Conservation (phyloP, 495 filamentous ascomycete genomes). For the Podospora comata region DNA sequence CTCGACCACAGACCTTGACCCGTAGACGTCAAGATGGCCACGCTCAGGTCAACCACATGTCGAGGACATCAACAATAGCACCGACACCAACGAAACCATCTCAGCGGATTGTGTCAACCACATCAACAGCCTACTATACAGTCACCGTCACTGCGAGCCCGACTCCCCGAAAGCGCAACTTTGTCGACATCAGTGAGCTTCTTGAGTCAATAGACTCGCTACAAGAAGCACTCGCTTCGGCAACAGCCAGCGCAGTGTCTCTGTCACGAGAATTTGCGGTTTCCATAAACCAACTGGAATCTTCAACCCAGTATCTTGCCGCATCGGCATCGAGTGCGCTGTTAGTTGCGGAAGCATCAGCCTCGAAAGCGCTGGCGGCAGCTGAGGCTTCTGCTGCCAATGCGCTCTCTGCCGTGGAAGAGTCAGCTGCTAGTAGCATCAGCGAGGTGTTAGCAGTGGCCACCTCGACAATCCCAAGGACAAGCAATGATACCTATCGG, state of each 20-base stretch:
- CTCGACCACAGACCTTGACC: neutral
- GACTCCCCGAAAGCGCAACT: neutral
- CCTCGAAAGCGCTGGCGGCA: constrained; percentile 18
- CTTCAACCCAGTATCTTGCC: constrained; percentile 16
- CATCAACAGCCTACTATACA: neutral
- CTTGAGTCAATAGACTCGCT: constrained; percentile 21
- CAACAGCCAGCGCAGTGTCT: constrained; percentile 6
- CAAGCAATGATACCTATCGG: neutral
- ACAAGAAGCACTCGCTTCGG: constrained; percentile 21
- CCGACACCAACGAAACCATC: constrained; percentile 3
- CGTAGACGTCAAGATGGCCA: neutral
- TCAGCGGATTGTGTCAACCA: neutral
- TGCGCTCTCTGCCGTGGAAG: constrained; percentile 13
- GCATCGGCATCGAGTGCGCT: constrained; percentile 22
- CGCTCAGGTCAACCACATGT: neutral
- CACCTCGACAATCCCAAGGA: constrained; percentile 2
- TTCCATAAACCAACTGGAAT: constrained; percentile 20
- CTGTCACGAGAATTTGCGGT: constrained; percentile 17
- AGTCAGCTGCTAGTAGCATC: constrained; percentile 20
- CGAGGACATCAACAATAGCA: neutral
- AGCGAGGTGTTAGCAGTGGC: constrained; percentile 9
- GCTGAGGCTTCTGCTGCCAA: constrained; percentile 18
- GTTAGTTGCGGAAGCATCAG: constrained; percentile 17
- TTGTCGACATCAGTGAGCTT: neutral
- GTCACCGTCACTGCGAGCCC: neutral